phyloP scores from a whole-genome alignment of 2,329 filamentous ascomycete genomes.

The Aspergillus felis region DNA sequence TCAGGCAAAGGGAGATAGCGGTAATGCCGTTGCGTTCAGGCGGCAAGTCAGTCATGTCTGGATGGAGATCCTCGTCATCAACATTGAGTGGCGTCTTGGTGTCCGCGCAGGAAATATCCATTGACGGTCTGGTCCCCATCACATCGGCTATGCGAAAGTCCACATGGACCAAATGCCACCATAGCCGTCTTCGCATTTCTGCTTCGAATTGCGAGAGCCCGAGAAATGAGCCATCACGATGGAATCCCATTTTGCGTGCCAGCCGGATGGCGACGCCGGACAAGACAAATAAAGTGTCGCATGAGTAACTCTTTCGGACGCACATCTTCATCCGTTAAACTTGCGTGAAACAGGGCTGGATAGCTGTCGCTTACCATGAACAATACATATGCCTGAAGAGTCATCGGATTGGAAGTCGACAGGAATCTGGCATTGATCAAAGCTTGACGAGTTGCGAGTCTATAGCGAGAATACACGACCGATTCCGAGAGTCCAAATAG shows the following conservation, averaged over 20 bases:
- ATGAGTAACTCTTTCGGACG: background rate
- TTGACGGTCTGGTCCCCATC: conserved; percentile 45
- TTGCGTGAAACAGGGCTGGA: background rate
- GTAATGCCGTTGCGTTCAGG: conserved; percentile 28
- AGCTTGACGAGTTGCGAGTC: conserved; percentile 41
- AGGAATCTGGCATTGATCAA: conserved; percentile 41
- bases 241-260: conserved; percentile 62
- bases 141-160: conserved; percentile 66
- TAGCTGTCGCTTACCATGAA: conserved; percentile 43
- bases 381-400: conserved; percentile 50
- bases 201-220: conserved; percentile 52
- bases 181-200: conserved; percentile 63
- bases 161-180: conserved; percentile 66
- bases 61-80: conserved; percentile 23
- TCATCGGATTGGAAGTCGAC: conserved; percentile 29
- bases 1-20: conserved; percentile 40
- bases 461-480: conserved; percentile 35
- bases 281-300: conserved; percentile 53
- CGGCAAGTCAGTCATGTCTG: conserved; percentile 31
- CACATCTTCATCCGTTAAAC: conserved; percentile 3
- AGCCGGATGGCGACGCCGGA: conserved; percentile 48
- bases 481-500: conserved; percentile 27
- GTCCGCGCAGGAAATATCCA: conserved; percentile 12
- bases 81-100: conserved; percentile 16
- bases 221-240: conserved; percentile 55